Base-by-base conservation (phyloP, 2,329 filamentous ascomycete species). In the Phyllosticta citriasiana region DNA sequence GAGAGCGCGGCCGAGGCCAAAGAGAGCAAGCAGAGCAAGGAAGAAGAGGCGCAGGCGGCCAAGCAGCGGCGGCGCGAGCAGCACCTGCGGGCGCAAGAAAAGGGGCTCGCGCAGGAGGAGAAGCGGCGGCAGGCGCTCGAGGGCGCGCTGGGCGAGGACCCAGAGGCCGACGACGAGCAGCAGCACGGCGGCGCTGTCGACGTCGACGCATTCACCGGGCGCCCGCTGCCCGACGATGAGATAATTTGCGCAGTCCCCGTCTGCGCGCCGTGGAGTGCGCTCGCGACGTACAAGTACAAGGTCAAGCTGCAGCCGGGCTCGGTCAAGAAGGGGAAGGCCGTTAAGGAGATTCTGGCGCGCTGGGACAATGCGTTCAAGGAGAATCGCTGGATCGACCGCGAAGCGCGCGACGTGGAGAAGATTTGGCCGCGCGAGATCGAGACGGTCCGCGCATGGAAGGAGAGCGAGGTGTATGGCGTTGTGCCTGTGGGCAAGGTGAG, bases 311-410 rank as follows among this genome's bases (percentile, higher is more conserved):
- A 97, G 75, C 94, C 94, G 0, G 94, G 94, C 0, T 76, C 85
- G 0, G 82, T 87, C 65, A 99, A 97, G 80, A 96, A 96, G 77
- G 93, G 94, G 9, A 97, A 97, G 72, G 92, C 91, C 0, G 85
- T 96, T 55, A 90, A 89, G 72, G 93, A 97, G 74, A 87, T 97
- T 33, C 75, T 97, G n/a, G 85, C 87, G 56, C 82, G 83, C 63
- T 97, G 93, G 92, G 82, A 87, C 65, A 74, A 80, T 22, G 90
- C 85, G 57, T 83, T 85, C 6, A 79, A 78, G 59, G 79, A 79
- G 57, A 64, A 70, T 7, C 76, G 73, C 63, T 74, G 72, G 25
- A 63, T 76, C 7, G 79, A 81, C 62, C 67, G 74, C 60, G 76
- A 76, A 58, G 77, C 77, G 60, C 74, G 78, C 63, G 78, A 79